Base-by-base conservation (phyloP, 2,329 filamentous ascomycete genomes). In the Verticillium nonalfalfae region DNA sequence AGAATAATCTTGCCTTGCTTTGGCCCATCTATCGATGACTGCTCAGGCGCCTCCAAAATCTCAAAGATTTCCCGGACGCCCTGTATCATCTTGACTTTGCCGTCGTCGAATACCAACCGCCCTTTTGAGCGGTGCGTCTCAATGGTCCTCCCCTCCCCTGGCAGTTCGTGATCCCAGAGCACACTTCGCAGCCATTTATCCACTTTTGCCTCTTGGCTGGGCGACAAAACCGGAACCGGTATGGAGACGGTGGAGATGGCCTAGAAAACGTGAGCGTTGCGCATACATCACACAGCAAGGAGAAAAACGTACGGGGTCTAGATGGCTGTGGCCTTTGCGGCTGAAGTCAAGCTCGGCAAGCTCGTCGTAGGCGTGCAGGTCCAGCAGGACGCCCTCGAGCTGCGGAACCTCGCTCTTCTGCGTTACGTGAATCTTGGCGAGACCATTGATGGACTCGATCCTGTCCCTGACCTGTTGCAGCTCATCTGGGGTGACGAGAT, bases 31-130 rank as follows among this genome's bases (percentile, higher is more conserved):
- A 71, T 70, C 10, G 69, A 66, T 15, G 62, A 63, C 56, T 71
- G 73, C 10, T 73, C 67, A 4, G 77, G 75, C 7, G 76, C 78
- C 66, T 97, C 92, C 31, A 91, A 85, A 31, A 98, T 90, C 69
- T 99, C 95, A 73, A 98, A 99, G 15, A 98, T 84, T 68, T 97
- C 94, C 59, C 94, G 81, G 1, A 99, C 95, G 1, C 93, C 95
- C 73, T 99, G 95, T 7, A 98, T 81, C 65, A 98, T 85, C 71
- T 91, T 90, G 54, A 86, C 78, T 0, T 79, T 78, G 1, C 91
- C 91, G 60, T 88, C 80, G 0, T 77, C 70, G 18, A 94, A 78
- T 0, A 84, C 78, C 7, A 98, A 74, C 2, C 91, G 85, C 0
- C 93, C 94, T 73, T 99, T 99, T 39, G 92, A 79, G 13, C 95